Conservation (phyloP, 2,329 filamentous ascomycete genomes). For the Fusarium equiseti region DNA sequence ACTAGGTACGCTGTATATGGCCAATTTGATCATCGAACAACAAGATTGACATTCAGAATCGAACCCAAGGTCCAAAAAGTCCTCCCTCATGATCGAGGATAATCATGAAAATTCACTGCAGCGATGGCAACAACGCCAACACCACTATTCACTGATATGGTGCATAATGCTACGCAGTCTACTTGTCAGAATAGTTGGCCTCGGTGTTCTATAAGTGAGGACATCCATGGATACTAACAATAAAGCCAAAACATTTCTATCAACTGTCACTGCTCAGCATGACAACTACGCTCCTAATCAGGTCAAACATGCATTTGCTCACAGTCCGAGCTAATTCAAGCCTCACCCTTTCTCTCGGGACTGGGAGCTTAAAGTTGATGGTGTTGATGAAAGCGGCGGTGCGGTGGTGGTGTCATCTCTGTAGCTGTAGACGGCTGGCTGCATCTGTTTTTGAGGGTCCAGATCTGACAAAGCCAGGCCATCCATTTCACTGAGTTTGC, state of each 20-base stretch:
- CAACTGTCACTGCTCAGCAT: slow-evolving; percentile 3
- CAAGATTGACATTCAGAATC: slow-evolving; percentile 4
- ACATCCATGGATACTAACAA: not conserved
- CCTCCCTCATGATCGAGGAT: slow-evolving; percentile 4
- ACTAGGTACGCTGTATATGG: not conserved
- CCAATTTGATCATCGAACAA: slow-evolving; percentile 21
- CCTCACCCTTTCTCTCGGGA: slow-evolving; percentile 13
- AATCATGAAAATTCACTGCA: slow-evolving; percentile 13
- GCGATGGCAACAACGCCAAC: not conserved
- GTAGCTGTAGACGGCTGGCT: slow-evolving; percentile 15
- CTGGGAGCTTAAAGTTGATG: slow-evolving; percentile 18
- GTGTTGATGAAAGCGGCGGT: slow-evolving; percentile 7
- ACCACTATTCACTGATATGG: slow-evolving; percentile 6
- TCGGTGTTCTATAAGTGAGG: slow-evolving; percentile 8
- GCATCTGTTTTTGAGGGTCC: slow-evolving; percentile 32
- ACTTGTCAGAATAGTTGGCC: not conserved
- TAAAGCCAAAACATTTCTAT: not conserved
- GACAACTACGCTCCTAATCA: slow-evolving; percentile 4
- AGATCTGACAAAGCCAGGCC: slow-evolving; percentile 36
- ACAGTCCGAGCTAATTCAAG: not conserved
- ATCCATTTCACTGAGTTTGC: not conserved
- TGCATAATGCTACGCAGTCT: not conserved
- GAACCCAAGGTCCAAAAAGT: slow-evolving; percentile 6
- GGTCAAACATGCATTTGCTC: slow-evolving; percentile 23
- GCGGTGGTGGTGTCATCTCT: slow-evolving; percentile 43